Conservation (phyloP, 2,329 filamentous ascomycete genomes). For the Hypoxylon sp. region DNA sequence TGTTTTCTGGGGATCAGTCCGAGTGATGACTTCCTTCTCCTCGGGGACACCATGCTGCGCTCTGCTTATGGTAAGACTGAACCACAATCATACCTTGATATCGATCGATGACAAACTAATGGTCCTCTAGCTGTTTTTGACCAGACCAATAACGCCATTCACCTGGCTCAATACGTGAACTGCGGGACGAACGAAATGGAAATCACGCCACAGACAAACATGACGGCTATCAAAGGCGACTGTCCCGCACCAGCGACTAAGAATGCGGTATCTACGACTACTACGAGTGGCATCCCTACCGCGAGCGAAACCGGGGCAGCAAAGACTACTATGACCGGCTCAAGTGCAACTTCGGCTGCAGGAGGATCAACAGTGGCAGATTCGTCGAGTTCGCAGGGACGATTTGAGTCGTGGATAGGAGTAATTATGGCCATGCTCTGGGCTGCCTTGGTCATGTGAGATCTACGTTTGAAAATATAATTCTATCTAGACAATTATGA, state of each 20-base stretch:
- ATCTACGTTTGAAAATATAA: constrained; percentile 1
- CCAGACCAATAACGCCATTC: constrained; percentile 63
- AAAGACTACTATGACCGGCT: neutral
- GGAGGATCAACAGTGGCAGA: constrained; percentile 7
- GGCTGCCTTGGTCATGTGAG: constrained; percentile 4
- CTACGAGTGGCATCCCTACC: neutral
- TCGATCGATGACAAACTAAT: constrained; percentile 10
- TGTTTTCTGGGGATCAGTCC: constrained; percentile 67
- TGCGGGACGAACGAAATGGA: constrained; percentile 64
- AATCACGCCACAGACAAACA: constrained; percentile 53
- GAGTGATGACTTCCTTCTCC: constrained; percentile 64
- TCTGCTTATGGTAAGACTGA: constrained; percentile 64
- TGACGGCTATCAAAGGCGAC: constrained; percentile 49
- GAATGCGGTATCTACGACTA: constrained; percentile 17
- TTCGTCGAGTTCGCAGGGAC: constrained; percentile 15
- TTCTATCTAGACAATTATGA: constrained; percentile 1
- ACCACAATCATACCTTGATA: neutral
- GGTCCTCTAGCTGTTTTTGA: constrained; percentile 64
- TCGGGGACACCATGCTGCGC: constrained; percentile 72
- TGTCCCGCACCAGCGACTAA: constrained; percentile 45
- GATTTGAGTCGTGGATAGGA: constrained; percentile 21
- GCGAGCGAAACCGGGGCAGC: neutral
- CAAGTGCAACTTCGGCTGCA: constrained; percentile 15
- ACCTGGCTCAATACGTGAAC: constrained; percentile 66
- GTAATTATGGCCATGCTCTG: constrained; percentile 17